These are phyloP conservation scores for Termitomyces sp. DNA, from an alignment of 1,284 basidiomycete genomes.

Conservation along the genomic window DNA sequence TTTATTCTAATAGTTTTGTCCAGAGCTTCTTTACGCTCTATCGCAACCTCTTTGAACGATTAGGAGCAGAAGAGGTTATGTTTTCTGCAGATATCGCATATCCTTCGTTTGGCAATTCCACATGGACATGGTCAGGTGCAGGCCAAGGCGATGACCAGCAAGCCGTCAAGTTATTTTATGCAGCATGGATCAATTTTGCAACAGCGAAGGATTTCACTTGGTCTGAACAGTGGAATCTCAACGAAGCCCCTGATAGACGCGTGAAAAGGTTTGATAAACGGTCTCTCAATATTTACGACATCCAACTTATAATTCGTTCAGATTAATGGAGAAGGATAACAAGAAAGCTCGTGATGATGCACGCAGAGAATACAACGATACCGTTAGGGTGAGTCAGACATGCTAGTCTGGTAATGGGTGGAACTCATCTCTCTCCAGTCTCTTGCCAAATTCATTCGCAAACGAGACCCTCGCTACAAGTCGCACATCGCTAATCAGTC, in stretches of 20 bases:
- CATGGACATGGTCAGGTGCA: constrained; percentile 63
- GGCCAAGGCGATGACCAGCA: constrained; percentile 38
- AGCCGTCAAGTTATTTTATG: constrained; percentile 76
- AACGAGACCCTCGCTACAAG: constrained; percentile 92
- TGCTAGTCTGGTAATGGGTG: not conserved
- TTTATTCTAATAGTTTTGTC: constrained; percentile 2
- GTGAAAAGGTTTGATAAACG: constrained; percentile 56
- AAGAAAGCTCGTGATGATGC: constrained; percentile 87
- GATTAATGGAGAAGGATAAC: constrained; percentile 95
- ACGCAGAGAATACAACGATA: constrained; percentile 90
- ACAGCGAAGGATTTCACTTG: constrained; percentile 90
- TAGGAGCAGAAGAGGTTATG: constrained; percentile 78
- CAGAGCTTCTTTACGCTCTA: constrained; percentile 93
- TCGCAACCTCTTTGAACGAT: constrained; percentile 80
- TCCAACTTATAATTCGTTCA: constrained; percentile 24
- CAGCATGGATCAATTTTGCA: constrained; percentile 81
- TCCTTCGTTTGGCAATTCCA: constrained; percentile 82
- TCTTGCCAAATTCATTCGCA: constrained; percentile 83
- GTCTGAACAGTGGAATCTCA: constrained; percentile 80
- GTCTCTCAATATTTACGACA: not conserved
- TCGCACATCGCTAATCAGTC: constrained; percentile 54
- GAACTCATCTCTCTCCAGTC: constrained; percentile 44
- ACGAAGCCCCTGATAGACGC: constrained; percentile 84
- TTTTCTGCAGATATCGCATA: constrained; percentile 52
- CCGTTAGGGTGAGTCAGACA: constrained; percentile 61